Base-by-base conservation (phyloP, 2,329 filamentous ascomycete genomes). In the Grosmannia huntii region DNA sequence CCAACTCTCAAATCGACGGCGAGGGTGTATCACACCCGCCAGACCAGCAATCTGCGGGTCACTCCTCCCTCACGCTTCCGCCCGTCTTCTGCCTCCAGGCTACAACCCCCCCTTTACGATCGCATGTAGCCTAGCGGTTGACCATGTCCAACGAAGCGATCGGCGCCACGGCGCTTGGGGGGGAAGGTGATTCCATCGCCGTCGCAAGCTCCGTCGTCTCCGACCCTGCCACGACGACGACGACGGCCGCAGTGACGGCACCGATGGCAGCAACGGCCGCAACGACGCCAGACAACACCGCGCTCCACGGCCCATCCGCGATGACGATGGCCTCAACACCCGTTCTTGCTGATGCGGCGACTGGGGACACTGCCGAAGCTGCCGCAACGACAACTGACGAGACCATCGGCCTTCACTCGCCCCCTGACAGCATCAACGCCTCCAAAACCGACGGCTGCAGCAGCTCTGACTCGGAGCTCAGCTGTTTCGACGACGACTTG, bases 401-500 rank as follows among this genome's bases (percentile, higher is more conserved):
- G 62, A 70, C 74, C 33, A 72, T 69, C 60, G 80, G 80, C 64
- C 71, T 85, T 58, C 77, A 84, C 67, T 85, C 82, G 63, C 82
- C 82, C 49, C 83, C 83, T 55, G 81, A 85, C 65, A 84, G 79
- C 68, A 84, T 84, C 70, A 78, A 78, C 68, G 75, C 78, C 58
- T 71, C 75, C 66, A 83, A 82, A 66, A 75, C 80, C 61, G 80
- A 84, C 65, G 75, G 71, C 55, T 82, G 78, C 68, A 62, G 61
- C 56, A 62, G 61, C 56, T 63, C 62, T 23, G 81, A 85, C 65
- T 86, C 83, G 56, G 83, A 86, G 68, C 73, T 86, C 36, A 85
- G 82, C 71, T 83, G 86, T 57, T 74, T 85, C 56, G 83, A 85
- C 62, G 83, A 85, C 62, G 79, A 81, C 54, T 71, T 80, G 62